Evolutionary conservation across 306 rosid genomes (phyloP).

Genomic region (Medicago truncatula): DNA sequence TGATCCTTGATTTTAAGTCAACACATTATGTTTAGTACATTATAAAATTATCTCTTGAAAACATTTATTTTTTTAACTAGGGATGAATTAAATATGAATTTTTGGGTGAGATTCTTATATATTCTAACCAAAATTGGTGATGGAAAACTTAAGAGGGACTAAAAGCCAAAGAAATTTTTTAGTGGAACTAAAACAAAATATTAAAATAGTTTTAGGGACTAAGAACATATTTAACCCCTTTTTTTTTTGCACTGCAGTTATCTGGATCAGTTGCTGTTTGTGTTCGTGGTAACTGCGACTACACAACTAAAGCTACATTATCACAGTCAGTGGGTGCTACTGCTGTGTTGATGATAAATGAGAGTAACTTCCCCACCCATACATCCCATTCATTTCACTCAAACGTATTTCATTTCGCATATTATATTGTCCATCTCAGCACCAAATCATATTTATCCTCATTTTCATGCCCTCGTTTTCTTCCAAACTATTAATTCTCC

Average conservation of each 20-base stretch:
- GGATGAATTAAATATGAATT: too few relatives aligned
- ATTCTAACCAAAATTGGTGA: too few relatives aligned
- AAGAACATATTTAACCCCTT: not conserved
- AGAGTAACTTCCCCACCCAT: slow-evolving; percentile 46
- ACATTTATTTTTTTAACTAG: too few relatives aligned
- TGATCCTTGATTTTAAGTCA: too few relatives aligned
- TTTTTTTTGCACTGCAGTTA: slow-evolving; percentile 51
- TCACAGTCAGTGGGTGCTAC: slow-evolving; percentile 80
- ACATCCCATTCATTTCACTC: slow-evolving; percentile 4
- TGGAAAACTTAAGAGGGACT: too few relatives aligned
- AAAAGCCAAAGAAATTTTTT: too few relatives aligned
- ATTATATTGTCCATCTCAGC: not conserved
- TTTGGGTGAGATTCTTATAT: too few relatives aligned
- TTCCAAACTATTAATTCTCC: not conserved
- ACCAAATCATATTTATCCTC: not conserved
- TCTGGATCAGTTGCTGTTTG: slow-evolving; percentile 74
- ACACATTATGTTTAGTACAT: too few relatives aligned
- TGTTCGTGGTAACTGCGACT: slow-evolving; percentile 86
- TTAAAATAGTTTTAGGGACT: too few relatives aligned
- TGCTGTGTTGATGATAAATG: slow-evolving; percentile 69
- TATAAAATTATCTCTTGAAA: too few relatives aligned
- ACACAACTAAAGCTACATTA: slow-evolving; percentile 64
- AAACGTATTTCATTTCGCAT: slow-evolving; percentile 7
- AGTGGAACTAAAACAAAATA: too few relatives aligned
- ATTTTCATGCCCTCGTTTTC: not conserved